Base-by-base conservation (phyloP, 2,329 filamentous ascomycete genomes). In the Aureobasidium pullulans region DNA sequence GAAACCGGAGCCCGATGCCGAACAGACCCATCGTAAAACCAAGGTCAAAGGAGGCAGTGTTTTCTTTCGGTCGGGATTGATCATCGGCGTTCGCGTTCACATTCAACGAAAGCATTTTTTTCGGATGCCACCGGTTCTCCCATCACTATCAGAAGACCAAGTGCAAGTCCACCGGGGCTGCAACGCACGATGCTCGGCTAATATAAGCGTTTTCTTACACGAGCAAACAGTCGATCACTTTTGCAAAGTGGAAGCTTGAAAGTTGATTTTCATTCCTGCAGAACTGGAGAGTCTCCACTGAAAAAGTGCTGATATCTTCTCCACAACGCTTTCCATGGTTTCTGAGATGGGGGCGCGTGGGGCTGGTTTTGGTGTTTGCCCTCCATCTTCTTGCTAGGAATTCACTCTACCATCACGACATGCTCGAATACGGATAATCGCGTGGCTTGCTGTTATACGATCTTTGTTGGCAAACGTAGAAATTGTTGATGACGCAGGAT, bases 121-220 rank as follows among this genome's bases (percentile, higher is more conserved):
- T 53, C 49, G 49, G 37, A 53, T 53, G 37, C n/a, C 28, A 13
- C 23, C 10, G 23, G 23, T 23, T 23, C 23, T 23, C 23, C 23
- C 1, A 42, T 32, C 9, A 13, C 6, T 31, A 4, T 13, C 31
- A 15, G 31, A 31, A 36, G 8, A 36, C 34, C 47, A 42, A 10
- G 39, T 44, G 23, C 28, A 15, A 16, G 31, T 39, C 19, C 47
- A 23, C 13, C 28, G 49, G 37, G 23, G 23, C 23, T 23, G 23
- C 23, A 23, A 23, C 23, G 15, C 37, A 42, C 6, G 15, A 11
- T 53, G 28, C 39, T 56, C 40, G 52, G 39, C 52, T 56, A 44
- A 56, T 44, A 56, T n/a, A 44, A 56, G 40, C 39, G 29, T 56
- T 56, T 53, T 36, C 13, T 53, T 28, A 56, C 36, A 56, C 52